Percentiles rank a stretch among this genome's conserved stretches.
phyloP scores from a whole-genome alignment of 2,329 filamentous ascomycete species.

The Zasmidium citrigriseum region DNA sequence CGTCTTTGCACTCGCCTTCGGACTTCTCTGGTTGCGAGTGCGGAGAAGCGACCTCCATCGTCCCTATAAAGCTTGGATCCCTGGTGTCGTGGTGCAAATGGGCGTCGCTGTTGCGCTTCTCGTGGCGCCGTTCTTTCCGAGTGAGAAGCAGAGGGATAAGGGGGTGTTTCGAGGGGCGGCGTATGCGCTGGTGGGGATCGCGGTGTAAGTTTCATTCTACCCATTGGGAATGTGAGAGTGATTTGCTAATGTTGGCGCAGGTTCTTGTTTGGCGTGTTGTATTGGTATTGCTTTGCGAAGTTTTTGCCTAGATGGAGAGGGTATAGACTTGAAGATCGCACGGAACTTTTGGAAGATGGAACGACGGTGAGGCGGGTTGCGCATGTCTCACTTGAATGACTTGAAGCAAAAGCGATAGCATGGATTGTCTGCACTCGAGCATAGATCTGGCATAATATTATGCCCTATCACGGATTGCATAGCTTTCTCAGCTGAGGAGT shows the following conservation, averaged over 20 bases:
- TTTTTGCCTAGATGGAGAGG: conserved; percentile 60
- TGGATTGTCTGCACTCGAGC: too few species aligned
- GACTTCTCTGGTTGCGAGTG: conserved; percentile 62
- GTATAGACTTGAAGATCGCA: conserved; percentile 64
- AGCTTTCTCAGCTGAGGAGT: too few species aligned
- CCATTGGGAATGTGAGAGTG: background rate
- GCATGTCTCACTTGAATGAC: conserved; percentile 17
- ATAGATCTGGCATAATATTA: too few species aligned
- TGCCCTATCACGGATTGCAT: too few species aligned
- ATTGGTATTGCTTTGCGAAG: conserved; percentile 70
- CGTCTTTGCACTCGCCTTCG: conserved; percentile 57
- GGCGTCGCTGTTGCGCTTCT: conserved; percentile 57
- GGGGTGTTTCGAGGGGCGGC: conserved; percentile 54
- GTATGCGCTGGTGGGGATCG: conserved; percentile 54
- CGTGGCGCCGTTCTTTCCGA: conserved; percentile 62
- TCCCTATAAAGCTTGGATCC: conserved; percentile 66
- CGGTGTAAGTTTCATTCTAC: conserved; percentile 50
- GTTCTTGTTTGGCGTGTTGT: conserved; percentile 59
- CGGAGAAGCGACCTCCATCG: conserved; percentile 61
- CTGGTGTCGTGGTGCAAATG: conserved; percentile 59
- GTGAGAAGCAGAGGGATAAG: conserved; percentile 48
- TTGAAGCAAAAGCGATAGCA: too few species aligned
- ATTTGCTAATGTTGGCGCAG: conserved; percentile 39
- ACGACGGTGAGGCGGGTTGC: conserved; percentile 60
- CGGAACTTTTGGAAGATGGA: conserved; percentile 63